A percentile compares a stretch with the other conserved stretches of the same genome.
Conservation (phyloP, 805 yeast genomes). For the Metschnikowia kofuensis region DNA sequence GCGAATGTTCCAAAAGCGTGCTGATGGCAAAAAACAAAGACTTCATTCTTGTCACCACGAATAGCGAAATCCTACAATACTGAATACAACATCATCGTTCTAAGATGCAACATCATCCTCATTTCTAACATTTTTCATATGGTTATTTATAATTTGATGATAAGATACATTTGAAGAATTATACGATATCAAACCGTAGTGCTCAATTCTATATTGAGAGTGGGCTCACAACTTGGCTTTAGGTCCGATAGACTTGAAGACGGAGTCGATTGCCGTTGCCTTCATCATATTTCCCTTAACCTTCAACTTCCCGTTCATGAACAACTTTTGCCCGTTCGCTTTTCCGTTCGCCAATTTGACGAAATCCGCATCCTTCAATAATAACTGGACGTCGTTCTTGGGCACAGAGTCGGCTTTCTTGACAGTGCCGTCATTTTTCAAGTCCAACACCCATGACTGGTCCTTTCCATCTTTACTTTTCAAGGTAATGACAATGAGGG, state of each 20-base stretch:
- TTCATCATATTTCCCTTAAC: constrained; percentile 90
- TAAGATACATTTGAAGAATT: not conserved
- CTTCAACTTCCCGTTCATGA: constrained; percentile 81
- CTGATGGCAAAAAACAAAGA: constrained; percentile 7
- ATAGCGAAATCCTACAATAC: constrained; percentile 8
- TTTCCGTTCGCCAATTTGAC: constrained; percentile 71
- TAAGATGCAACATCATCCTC: too few relatives aligned
- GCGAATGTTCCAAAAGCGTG: constrained; percentile 22
- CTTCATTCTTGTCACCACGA: constrained; percentile 8
- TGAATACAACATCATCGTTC: not conserved
- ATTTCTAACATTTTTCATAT: not conserved
- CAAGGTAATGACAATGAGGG: constrained; percentile 58
- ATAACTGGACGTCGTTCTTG: constrained; percentile 61
- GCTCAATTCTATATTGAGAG: not conserved
- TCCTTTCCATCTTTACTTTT: constrained; percentile 23
- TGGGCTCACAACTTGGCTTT: constrained; percentile 37
- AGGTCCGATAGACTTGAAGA: constrained; percentile 52
- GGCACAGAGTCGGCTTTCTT: constrained; percentile 20
- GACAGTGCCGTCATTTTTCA: constrained; percentile 18
- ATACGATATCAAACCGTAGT: constrained; percentile 1
- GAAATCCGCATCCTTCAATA: constrained; percentile 65
- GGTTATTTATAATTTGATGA: not conserved
- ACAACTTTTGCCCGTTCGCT: constrained; percentile 80
- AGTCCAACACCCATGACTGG: constrained; percentile 22
- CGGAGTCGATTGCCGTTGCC: constrained; percentile 72